These are phyloP conservation scores for Aureococcus anophagefferens DNA, from an alignment of 108 stramenopile species.

Conservation along the genomic window DNA sequence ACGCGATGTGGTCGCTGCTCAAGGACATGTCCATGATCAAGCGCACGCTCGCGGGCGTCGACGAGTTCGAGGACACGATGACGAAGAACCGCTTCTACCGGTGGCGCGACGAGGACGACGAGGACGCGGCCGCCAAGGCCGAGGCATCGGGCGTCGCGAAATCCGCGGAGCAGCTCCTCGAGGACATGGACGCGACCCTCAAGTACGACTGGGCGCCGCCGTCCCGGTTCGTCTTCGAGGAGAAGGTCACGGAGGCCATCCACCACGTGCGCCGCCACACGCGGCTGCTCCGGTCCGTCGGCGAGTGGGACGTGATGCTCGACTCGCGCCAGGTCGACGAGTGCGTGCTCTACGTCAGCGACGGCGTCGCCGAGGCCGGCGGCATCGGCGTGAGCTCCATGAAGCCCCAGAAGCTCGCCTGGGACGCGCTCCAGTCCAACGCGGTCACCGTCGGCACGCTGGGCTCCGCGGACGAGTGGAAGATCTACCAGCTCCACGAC, in stretches of 20 bases:
- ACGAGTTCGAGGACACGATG: constrained; percentile 10
- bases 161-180: neutral
- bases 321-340: neutral
- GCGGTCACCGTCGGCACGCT: neutral
- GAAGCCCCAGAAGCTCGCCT: neutral
- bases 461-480: neutral
- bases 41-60: neutral
- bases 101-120: neutral
- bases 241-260: neutral
- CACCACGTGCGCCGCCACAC: neutral
- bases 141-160: too few species aligned
- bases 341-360: neutral
- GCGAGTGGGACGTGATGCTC: neutral
- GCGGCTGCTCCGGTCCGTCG: neutral
- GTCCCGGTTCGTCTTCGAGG: neutral
- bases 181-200: neutral
- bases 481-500: neutral
- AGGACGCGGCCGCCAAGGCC: neutral
- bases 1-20: constrained; percentile 1
- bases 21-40: constrained; percentile 3
- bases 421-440: neutral
- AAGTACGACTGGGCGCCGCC: neutral
- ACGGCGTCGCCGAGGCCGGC: neutral
- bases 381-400: neutral
- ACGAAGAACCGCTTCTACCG: constrained; percentile 15